Conservation (phyloP, 805 yeast genomes). For the Wickerhamiella domercqiae region DNA sequence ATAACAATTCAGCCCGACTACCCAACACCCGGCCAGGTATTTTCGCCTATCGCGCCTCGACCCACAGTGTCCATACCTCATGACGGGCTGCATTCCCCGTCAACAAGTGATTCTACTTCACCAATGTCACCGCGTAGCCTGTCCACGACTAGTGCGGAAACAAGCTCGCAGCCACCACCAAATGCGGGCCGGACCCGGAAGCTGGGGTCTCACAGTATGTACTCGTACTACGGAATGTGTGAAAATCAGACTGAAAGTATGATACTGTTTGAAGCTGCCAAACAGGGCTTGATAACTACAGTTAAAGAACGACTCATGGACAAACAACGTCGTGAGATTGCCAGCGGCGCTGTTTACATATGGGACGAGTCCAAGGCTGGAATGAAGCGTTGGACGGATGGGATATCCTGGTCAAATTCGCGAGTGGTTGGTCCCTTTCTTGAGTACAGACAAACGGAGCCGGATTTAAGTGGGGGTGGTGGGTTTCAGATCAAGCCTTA, state of each 20-base stretch:
- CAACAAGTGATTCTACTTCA: no score
- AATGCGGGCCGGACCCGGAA: no score
- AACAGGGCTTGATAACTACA: conserved; percentile 40
- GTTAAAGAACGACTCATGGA: conserved; percentile 43
- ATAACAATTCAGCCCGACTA: no score
- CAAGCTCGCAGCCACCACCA: no score
- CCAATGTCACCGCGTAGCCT: no score
- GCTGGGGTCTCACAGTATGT: no score
- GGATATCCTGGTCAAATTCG: conserved; percentile 57
- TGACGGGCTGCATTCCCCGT: no score
- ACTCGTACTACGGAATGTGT: conserved; percentile 47
- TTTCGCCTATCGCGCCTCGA: no score
- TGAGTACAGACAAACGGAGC: conserved; percentile 47
- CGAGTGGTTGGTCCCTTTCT: conserved; percentile 51
- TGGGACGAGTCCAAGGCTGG: conserved; percentile 63
- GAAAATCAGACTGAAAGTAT: conserved; percentile 47
- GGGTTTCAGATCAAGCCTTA: conserved; percentile 31
- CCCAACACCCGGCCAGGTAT: no score
- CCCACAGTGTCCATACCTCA: no score
- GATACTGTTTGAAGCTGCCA: conserved; percentile 48
- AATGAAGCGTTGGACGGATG: conserved; percentile 70
- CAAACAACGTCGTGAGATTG: conserved; percentile 37
- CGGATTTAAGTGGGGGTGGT: conserved; percentile 15
- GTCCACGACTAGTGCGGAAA: no score
- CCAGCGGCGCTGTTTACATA: conserved; percentile 46